These are phyloP conservation scores for Gamarada debralockiae DNA, from an alignment of 495 filamentous ascomycete genomes.

Conservation along the genomic window DNA sequence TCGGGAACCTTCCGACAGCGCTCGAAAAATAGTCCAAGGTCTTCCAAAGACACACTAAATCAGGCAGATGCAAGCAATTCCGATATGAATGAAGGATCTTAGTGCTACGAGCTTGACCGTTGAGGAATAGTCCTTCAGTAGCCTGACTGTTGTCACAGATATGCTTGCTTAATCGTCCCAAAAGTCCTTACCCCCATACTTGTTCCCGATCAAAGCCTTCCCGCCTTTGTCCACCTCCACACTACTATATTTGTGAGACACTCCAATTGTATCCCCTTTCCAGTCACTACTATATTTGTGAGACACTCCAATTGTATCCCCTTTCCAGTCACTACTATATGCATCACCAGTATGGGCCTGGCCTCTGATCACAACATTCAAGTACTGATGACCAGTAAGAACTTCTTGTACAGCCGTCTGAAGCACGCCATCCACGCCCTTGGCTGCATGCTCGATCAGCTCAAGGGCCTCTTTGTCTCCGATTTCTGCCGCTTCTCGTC, in stretches of 20 bases:
- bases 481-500: constrained; percentile 6
- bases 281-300: constrained; percentile 5
- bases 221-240: constrained; percentile 1
- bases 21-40: too few species aligned
- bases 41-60: too few species aligned
- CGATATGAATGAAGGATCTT: too few species aligned
- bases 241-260: constrained; percentile 1
- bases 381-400: constrained; percentile 2
- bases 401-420: constrained; percentile 1
- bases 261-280: not conserved
- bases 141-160: too few species aligned
- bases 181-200: constrained; percentile 10
- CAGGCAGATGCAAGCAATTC: too few species aligned
- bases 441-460: not conserved
- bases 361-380: constrained; percentile 1
- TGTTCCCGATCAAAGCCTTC: constrained; percentile 7
- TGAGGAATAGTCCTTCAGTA: too few species aligned
- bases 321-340: constrained; percentile 5
- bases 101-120: too few species aligned
- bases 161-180: too few species aligned
- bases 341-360: constrained; percentile 6
- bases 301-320: not conserved
- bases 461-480: constrained; percentile 1
- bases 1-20: too few species aligned
- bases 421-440: not conserved